A percentile compares a stretch with the other conserved stretches of the same genome.
Conservation (phyloP, 2,329 filamentous ascomycete species). For the Rutstroemia sp. region DNA sequence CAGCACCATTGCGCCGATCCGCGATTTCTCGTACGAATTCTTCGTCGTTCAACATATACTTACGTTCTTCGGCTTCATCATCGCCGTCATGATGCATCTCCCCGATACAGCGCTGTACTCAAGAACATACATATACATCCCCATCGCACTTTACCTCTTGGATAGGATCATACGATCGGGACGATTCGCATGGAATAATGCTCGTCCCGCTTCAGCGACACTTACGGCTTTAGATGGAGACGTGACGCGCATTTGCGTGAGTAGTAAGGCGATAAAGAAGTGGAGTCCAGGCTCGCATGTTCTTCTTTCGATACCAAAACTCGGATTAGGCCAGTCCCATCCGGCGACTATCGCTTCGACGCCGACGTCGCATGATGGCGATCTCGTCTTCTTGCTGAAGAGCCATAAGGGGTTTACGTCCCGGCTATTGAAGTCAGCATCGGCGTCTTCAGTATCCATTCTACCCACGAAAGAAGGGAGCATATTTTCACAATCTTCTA, state of each 20-base stretch:
- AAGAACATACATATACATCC: conserved; percentile 24
- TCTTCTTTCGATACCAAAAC: conserved; percentile 50
- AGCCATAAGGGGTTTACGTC: conserved; percentile 51
- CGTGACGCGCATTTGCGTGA: conserved; percentile 32
- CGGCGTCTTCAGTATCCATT: conserved; percentile 11
- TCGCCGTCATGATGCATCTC: conserved; percentile 30
- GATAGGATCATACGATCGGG: conserved; percentile 23
- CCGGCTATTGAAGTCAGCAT: conserved; percentile 41
- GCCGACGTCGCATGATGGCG: conserved; percentile 45
- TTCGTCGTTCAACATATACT: conserved; percentile 63
- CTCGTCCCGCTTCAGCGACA: conserved; percentile 20
- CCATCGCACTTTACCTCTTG: conserved; percentile 20
- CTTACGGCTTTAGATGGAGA: conserved; percentile 29
- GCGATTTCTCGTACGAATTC: conserved; percentile 59
- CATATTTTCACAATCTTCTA: too few species aligned
- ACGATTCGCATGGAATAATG: conserved; percentile 30
- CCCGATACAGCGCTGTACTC: conserved; percentile 28
- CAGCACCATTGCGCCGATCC: conserved; percentile 55
- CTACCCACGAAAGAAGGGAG: not conserved
- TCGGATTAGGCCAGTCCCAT: conserved; percentile 49
- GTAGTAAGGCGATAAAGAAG: conserved; percentile 29
- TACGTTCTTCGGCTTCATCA: conserved; percentile 36
- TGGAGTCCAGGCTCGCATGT: conserved; percentile 47
- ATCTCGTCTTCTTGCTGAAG: conserved; percentile 53
- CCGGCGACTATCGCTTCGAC: conserved; percentile 53